Conservation (phyloP, 1,284 basidiomycete species). For the Apiotrichum porosum region DNA sequence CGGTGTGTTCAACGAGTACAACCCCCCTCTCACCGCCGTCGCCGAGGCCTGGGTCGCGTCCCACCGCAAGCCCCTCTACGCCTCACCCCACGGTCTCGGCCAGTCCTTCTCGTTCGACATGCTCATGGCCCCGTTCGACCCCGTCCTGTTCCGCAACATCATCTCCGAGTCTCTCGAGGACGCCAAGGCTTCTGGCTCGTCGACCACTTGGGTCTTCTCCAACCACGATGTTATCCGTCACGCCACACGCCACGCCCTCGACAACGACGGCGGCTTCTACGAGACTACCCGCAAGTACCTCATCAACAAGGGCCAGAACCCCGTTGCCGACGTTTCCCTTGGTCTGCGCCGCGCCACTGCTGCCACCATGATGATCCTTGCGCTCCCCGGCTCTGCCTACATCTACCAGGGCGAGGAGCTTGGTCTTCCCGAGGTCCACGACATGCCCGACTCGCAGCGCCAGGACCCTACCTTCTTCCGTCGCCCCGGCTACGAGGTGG, state of each 20-base stretch:
- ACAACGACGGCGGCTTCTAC: slow-evolving; percentile 15
- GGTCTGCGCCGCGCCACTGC: slow-evolving; percentile 31
- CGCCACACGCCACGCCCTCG: slow-evolving; percentile 35
- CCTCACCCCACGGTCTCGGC: slow-evolving; percentile 30
- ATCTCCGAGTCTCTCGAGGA: slow-evolving; percentile 27
- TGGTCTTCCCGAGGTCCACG: slow-evolving; percentile 36
- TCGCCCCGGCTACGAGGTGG: slow-evolving; percentile 28
- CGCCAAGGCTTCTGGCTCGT: slow-evolving; percentile 20
- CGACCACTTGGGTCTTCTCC: slow-evolving; percentile 41
- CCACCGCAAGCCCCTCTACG: slow-evolving; percentile 36
- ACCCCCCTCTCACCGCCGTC: slow-evolving; percentile 42
- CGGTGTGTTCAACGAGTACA: slow-evolving; percentile 41
- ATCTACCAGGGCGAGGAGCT: slow-evolving; percentile 46
- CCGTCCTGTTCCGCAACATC: slow-evolving; percentile 14
- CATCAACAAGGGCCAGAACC: slow-evolving; percentile 16
- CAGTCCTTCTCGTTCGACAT: slow-evolving; percentile 46
- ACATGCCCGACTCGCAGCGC: slow-evolving; percentile 27
- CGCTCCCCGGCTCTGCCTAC: slow-evolving; percentile 40
- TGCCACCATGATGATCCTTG: slow-evolving; percentile 37
- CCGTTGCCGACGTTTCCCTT: slow-evolving; percentile 19
- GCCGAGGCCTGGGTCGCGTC: slow-evolving; percentile 41
- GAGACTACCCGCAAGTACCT: slow-evolving; percentile 21
- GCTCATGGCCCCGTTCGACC: slow-evolving; percentile 32
- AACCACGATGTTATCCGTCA: slow-evolving; percentile 43
- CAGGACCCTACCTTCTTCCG: slow-evolving; percentile 43